phyloP scores from a whole-genome alignment of 192 early-diverging fungal genomes.

The Coemansia javaensis region DNA sequence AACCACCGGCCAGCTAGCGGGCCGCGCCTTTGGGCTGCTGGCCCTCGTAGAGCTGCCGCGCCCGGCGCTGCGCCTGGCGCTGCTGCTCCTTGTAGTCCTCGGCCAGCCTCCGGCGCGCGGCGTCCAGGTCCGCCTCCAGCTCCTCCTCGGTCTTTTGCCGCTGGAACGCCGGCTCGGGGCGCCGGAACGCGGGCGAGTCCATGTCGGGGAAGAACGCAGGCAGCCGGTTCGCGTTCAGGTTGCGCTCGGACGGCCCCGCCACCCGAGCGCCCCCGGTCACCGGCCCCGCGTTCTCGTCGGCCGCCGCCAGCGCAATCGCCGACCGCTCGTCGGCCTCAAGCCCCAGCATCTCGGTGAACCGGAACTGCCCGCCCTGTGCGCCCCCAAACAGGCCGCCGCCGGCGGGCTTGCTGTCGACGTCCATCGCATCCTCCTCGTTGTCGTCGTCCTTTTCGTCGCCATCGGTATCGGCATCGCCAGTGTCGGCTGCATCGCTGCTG shows the following conservation, averaged over 20 bases:
- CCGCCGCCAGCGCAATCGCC: slow-evolving; percentile 1
- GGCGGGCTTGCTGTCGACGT: slow-evolving; percentile 7
- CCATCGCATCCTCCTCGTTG: slow-evolving; percentile 14
- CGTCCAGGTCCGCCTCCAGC: slow-evolving; percentile 28
- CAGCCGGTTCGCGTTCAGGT: slow-evolving; percentile 44
- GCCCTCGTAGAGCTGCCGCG: slow-evolving; percentile 21
- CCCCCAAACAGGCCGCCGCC: slow-evolving; percentile 24
- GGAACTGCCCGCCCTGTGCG: slow-evolving; percentile 11
- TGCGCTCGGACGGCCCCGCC: slow-evolving; percentile 25
- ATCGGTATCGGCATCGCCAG: slow-evolving; percentile 7
- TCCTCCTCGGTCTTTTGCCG: slow-evolving; percentile 46
- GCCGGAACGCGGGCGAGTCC: slow-evolving; percentile 28
- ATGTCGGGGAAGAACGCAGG: slow-evolving; percentile 40
- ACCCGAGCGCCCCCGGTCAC: slow-evolving; percentile 31
- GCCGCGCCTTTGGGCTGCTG: not conserved
- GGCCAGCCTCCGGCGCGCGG: slow-evolving; percentile 9
- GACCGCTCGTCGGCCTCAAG: slow-evolving; percentile 46
- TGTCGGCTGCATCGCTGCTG: too few species aligned
- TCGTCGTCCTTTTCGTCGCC: not conserved
- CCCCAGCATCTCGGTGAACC: slow-evolving; percentile 34
- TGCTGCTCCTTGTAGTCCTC: slow-evolving; percentile 42
- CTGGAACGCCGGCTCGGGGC: slow-evolving; percentile 44
- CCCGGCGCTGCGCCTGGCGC: slow-evolving; percentile 17
- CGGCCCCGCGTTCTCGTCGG: slow-evolving; percentile 12
- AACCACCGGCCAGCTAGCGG: too few species aligned